These are phyloP conservation scores for Vitis amurensis DNA, from an alignment of 164 flowering plant genomes.

Conservation along the genomic window DNA sequence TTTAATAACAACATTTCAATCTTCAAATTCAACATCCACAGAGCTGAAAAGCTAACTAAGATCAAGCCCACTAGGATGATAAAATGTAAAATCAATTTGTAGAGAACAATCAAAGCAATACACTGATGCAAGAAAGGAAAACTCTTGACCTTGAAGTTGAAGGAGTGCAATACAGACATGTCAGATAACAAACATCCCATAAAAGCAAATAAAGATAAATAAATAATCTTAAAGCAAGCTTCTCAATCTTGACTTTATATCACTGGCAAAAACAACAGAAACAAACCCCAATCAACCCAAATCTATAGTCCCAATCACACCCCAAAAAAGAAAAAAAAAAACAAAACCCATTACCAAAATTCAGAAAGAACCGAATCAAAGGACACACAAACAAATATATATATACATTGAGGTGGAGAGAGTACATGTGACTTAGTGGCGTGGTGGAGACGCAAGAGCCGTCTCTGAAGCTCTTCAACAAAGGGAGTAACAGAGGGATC, in stretches of 20 bases:
- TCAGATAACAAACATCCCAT: too few species aligned
- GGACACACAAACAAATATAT: not conserved
- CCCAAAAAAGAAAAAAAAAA: not conserved
- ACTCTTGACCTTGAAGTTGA: not conserved
- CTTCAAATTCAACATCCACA: not conserved
- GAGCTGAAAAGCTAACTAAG: not conserved
- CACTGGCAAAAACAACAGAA: too few species aligned
- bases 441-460: conserved; percentile 58
- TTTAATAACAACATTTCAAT: not conserved
- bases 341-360: not conserved
- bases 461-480: conserved; percentile 73
- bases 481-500: conserved; percentile 82
- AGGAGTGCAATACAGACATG: not conserved
- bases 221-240: too few species aligned
- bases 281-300: too few species aligned
- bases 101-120: not conserved
- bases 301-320: not conserved
- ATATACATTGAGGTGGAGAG: too few species aligned
- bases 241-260: too few species aligned
- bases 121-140: not conserved
- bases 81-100: not conserved
- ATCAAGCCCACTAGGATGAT: not conserved
- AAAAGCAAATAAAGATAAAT: too few species aligned
- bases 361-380: not conserved
- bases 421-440: conserved; percentile 56